Conservation (phyloP, 2,329 filamentous ascomycete species). For the Teratosphaeriaceae sp. region DNA sequence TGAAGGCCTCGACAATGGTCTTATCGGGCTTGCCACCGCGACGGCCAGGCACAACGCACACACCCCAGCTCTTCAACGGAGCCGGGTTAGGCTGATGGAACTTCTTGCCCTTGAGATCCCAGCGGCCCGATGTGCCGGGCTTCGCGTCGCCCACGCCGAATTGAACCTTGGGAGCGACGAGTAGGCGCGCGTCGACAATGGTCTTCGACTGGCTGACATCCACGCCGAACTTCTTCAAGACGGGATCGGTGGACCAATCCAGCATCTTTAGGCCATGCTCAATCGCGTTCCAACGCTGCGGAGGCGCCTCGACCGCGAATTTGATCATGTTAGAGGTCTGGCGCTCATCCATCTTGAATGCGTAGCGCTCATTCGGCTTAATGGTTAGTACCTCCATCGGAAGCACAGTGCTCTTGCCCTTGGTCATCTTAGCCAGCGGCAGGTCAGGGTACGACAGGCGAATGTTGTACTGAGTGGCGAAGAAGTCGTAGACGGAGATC, state of each 20-base stretch:
- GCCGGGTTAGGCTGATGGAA: conserved; percentile 60
- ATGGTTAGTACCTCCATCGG: conserved; percentile 52
- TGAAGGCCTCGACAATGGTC: conserved; percentile 45
- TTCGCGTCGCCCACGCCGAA: conserved; percentile 52
- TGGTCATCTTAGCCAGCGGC: conserved; percentile 54
- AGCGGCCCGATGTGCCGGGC: conserved; percentile 65
- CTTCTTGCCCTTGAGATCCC: conserved; percentile 78
- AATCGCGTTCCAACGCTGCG: conserved; percentile 61
- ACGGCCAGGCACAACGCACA: conserved; percentile 58
- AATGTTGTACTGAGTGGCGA: conserved; percentile 46
- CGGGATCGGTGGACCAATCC: conserved; percentile 61
- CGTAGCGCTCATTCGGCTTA: conserved; percentile 50
- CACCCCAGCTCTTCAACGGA: conserved; percentile 63
- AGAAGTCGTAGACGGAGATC: conserved; percentile 55
- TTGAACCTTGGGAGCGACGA: conserved; percentile 63
- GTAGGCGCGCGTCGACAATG: conserved; percentile 57
- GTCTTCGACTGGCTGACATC: conserved; percentile 59
- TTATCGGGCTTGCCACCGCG: conserved; percentile 39
- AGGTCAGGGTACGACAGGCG: conserved; percentile 40
- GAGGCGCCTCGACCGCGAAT: conserved; percentile 75
- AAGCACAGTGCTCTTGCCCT: conserved; percentile 41
- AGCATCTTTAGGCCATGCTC: conserved; percentile 59
- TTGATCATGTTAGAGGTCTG: conserved; percentile 87
- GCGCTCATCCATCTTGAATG: conserved; percentile 50
- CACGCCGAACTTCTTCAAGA: conserved; percentile 67